phyloP scores from a whole-genome alignment of 441 rosid species.

The Gossypium aridum region DNA sequence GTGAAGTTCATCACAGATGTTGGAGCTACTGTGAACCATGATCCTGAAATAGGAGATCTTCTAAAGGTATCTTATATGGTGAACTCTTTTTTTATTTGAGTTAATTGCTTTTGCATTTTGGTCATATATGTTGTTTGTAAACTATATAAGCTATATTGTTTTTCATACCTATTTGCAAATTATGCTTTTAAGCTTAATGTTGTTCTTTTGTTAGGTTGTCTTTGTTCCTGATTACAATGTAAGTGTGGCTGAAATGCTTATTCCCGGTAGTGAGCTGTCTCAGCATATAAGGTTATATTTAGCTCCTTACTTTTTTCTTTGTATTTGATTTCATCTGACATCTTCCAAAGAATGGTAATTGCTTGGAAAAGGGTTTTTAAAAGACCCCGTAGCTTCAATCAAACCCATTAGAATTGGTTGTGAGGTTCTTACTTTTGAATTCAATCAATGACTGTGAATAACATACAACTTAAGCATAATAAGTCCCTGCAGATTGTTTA shows the following conservation, averaged over 20 bases:
- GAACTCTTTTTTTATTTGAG: not conserved
- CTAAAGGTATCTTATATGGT: conserved; percentile 43
- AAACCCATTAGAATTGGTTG: not conserved
- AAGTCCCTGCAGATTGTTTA: not conserved
- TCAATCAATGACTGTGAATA: not conserved
- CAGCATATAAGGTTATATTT: conserved; percentile 82
- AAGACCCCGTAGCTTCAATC: not conserved
- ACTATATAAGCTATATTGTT: too few species aligned
- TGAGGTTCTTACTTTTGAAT: not conserved
- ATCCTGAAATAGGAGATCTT: conserved; percentile 83
- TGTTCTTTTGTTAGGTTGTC: conserved; percentile 47
- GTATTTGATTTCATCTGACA: not conserved
- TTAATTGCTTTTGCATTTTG: not conserved
- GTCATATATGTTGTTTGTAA: not conserved
- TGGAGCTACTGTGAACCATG: conserved; percentile 75
- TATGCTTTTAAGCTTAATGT: not conserved
- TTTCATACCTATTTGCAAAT: not conserved
- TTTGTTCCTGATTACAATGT: conserved; percentile 95
- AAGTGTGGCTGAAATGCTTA: conserved; percentile 88
- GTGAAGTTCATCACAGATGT: conserved; percentile 94
- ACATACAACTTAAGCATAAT: not conserved
- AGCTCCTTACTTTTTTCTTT: not conserved
- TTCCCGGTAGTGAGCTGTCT: conserved; percentile 95
- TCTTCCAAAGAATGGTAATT: not conserved
- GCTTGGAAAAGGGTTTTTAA: not conserved